Base-by-base conservation (phyloP, 176 grass and related monocot genomes). In the Lolium rigidum region DNA sequence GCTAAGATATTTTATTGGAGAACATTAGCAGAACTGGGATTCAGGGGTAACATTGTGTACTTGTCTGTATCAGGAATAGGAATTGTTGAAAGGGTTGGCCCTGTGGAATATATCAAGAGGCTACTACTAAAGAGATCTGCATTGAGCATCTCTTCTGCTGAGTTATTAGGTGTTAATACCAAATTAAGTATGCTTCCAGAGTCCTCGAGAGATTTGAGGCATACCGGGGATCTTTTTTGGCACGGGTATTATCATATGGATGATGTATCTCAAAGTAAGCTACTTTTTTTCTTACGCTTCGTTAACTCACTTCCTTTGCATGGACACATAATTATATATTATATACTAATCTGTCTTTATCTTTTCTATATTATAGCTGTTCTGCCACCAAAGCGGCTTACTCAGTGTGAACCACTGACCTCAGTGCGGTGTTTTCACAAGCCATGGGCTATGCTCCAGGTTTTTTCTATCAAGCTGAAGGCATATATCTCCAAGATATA, bases 401-500 rank as follows among this genome's bases (percentile, higher is more conserved):
- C 47, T 51, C 47, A 1, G 7, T 75, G 72, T 3, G 22, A 75
- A 75, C 22, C 72, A 2, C 9, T 17, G 22, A 75, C 13, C 24
- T 13, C 5, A 8, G 13, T 28, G 22, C 44, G 72, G 72, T 75
- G 72, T 49, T 28, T 75, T 51, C 72, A 75, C 14, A 7, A 75
- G 72, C 72, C 72, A 1, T 48, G 24, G 12, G 72, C 72, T 5
- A 51, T 75, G 72, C 72, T 75, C 72, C 72, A 75, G 47, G 3
- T 75, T 28, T 75, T 51, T 51, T 75, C 46, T 51, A 75, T 75
- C 72, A 75, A 75, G 72, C 22, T 75, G 13, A 75, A 75, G 72
- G 6, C 47, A 51, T 75, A n/a, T n/a, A 51, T 51, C 72, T 75
- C 22, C 46, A 75, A 75, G 72, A 50, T 75, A 75, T 51, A 28